Conservation (phyloP, 2,329 filamentous ascomycete genomes). For the Didymella pomorum region DNA sequence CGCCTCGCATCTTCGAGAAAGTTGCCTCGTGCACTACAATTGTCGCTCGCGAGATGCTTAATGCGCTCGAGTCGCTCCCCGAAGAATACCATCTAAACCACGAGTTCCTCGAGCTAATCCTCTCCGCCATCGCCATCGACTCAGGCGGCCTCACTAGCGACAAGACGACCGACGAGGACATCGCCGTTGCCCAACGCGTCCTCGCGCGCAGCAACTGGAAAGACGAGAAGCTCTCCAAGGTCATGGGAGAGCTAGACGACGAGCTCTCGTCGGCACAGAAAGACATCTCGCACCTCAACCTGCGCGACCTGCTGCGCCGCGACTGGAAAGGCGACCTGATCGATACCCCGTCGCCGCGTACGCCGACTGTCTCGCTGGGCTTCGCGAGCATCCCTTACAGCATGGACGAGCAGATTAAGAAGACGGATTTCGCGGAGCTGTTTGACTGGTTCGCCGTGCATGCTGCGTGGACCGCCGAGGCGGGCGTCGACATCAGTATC, state of each 20-base stretch:
- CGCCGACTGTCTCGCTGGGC: constrained; percentile 57
- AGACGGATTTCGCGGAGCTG: constrained; percentile 57
- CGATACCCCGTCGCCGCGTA: constrained; percentile 57
- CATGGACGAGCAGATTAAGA: constrained; percentile 56
- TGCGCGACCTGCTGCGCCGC: constrained; percentile 56
- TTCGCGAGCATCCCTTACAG: constrained; percentile 58
- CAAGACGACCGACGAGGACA: constrained; percentile 52
- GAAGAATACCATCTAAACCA: constrained; percentile 59
- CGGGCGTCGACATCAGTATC: constrained; percentile 56
- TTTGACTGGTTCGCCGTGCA: constrained; percentile 61
- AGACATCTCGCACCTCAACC: constrained; percentile 51
- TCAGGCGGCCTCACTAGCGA: constrained; percentile 51
- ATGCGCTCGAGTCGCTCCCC: constrained; percentile 55
- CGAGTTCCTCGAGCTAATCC: constrained; percentile 58
- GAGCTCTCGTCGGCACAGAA: constrained; percentile 54
- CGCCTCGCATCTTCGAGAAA: constrained; percentile 56
- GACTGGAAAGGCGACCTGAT: constrained; percentile 60
- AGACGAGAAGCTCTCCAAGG: constrained; percentile 49
- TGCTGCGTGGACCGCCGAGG: constrained; percentile 58
- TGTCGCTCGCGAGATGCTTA: constrained; percentile 57
- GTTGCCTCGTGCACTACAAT: constrained; percentile 57
- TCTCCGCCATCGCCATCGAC: constrained; percentile 58
- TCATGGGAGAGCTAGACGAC: constrained; percentile 55
- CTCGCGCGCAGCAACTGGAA: constrained; percentile 55
- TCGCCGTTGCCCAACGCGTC: constrained; percentile 50